Evolutionary conservation across 2,329 filamentous ascomycete species (phyloP).

Genomic region (Ophiostoma quercus): DNA sequence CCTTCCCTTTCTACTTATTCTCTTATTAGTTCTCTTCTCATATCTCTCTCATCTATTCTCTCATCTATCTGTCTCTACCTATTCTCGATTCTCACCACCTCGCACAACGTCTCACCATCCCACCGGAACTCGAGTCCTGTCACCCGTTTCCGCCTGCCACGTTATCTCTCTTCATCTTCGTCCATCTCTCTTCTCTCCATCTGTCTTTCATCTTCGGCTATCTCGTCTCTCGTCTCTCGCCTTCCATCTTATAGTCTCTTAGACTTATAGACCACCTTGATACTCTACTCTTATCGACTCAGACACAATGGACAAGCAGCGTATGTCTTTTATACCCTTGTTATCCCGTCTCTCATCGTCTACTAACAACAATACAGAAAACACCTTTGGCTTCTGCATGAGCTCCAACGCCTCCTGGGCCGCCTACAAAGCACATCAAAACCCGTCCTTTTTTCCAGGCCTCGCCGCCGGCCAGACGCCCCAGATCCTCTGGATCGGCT

Average conservation of each 20-base stretch:
- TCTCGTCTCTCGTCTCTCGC: not conserved
- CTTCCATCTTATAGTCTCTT: not conserved
- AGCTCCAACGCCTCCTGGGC: conserved; percentile 68
- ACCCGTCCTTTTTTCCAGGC: conserved; percentile 66
- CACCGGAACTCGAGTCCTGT: not conserved
- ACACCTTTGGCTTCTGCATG: conserved; percentile 58
- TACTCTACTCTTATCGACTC: not conserved
- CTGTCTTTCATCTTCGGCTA: not conserved
- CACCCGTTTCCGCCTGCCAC: not conserved
- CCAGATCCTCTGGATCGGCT: conserved; percentile 74
- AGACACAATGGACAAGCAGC: conserved; percentile 19
- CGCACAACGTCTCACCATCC: not conserved
- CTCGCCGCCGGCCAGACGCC: conserved; percentile 63
- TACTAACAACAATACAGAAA: too few species aligned
- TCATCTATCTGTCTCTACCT: not conserved
- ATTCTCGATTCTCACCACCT: not conserved
- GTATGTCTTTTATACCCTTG: too few species aligned
- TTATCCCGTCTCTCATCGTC: too few species aligned
- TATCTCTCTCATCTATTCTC: not conserved
- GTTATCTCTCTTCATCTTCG: not conserved
- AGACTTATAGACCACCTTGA: not conserved
- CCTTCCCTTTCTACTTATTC: not conserved
- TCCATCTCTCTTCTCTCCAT: not conserved
- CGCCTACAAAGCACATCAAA: conserved; percentile 55
- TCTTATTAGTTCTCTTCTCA: not conserved